Conservation (phyloP, 2,329 filamentous ascomycete genomes). For the Clonostachys rosea region DNA sequence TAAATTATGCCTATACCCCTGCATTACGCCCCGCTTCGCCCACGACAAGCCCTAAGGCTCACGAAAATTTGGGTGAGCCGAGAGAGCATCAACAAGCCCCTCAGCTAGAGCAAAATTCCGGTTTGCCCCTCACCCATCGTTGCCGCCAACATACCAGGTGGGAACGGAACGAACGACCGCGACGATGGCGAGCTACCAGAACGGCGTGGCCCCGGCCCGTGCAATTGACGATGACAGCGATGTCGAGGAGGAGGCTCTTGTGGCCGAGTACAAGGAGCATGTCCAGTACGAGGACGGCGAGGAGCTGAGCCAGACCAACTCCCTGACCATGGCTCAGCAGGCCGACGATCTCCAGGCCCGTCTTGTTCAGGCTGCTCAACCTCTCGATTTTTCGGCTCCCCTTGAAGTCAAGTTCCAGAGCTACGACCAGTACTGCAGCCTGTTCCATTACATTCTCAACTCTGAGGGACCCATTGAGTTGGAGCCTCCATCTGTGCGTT, state of each 20-base stretch:
- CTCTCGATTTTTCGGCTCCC: constrained; percentile 91
- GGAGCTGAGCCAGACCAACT: constrained; percentile 70
- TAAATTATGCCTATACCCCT: constrained; percentile 1
- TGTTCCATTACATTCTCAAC: constrained; percentile 99
- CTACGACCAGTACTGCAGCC: constrained; percentile 98
- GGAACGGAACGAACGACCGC: not conserved
- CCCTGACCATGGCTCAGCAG: constrained; percentile 66
- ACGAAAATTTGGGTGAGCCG: constrained; percentile 4
- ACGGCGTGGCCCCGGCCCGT: constrained; percentile 55
- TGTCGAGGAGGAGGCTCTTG: constrained; percentile 91
- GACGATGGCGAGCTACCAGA: constrained; percentile 58
- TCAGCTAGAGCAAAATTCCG: constrained; percentile 27
- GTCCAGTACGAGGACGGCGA: constrained; percentile 88
- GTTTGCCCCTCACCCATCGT: constrained; percentile 19
- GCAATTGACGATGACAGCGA: constrained; percentile 79
- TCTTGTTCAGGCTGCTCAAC: constrained; percentile 85
- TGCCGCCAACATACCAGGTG: not conserved
- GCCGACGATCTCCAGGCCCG: constrained; percentile 91
- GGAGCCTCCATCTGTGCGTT: constrained; percentile 87
- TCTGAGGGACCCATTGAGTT: constrained; percentile 98
- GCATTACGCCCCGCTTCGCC: constrained; percentile 1
- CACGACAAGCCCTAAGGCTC: constrained; percentile 6
- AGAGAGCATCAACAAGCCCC: constrained; percentile 1
- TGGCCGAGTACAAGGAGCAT: constrained; percentile 94
- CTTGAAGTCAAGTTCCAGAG: constrained; percentile 97